Conservation (phyloP, 2,329 filamentous ascomycete species). For the Samsoniella hepiali region DNA sequence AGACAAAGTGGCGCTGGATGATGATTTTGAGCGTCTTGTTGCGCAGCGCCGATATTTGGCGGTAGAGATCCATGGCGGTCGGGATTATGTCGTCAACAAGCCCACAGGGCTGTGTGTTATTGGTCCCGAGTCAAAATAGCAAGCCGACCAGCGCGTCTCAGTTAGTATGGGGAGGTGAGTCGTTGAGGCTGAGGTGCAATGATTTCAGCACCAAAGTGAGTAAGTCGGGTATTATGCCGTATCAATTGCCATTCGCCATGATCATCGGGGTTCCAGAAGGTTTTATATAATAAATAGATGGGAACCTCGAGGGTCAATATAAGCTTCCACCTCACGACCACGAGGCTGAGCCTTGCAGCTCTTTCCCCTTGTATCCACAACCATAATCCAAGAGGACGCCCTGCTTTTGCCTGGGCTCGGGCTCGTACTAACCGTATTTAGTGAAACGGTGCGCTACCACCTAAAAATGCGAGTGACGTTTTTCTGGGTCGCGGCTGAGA, state of each 20-base stretch:
- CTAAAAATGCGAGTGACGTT: background rate
- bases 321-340: background rate
- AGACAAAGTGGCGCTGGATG: conserved; percentile 47
- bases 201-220: background rate
- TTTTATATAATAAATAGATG: background rate
- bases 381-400: background rate
- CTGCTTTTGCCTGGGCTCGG: background rate
- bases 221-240: background rate
- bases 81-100: background rate
- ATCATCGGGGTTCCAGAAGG: background rate
- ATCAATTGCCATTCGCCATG: background rate
- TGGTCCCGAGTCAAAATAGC: background rate
- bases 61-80: conserved; percentile 44
- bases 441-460: conserved; percentile 4
- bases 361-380: background rate
- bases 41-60: conserved; percentile 54
- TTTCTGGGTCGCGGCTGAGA: conserved; percentile 13
- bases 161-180: background rate
- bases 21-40: conserved; percentile 58
- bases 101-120: background rate
- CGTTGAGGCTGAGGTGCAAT: background rate
- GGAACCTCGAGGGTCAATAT: background rate
- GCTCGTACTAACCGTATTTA: conserved; percentile 15
- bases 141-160: too few species aligned
- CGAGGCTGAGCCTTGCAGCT: conserved; percentile 10